Evolutionary conservation across 1,139 yeast species (phyloP).

Genomic region (Magnusiomyces paraingens): DNA sequence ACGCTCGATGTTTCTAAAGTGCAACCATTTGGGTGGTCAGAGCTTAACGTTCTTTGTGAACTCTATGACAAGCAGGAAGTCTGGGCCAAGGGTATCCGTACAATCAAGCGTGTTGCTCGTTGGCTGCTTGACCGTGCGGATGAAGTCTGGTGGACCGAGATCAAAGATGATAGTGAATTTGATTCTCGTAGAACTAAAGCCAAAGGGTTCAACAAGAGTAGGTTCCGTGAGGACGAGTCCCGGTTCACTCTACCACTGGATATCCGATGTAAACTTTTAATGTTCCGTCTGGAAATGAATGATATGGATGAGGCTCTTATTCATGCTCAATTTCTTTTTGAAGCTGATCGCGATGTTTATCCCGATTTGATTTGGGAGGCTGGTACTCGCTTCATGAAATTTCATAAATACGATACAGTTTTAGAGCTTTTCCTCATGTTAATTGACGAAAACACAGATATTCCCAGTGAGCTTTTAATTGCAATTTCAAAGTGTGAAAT

Average conservation of each 20-base stretch:
- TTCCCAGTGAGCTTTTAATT: constrained; percentile 39
- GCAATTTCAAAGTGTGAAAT: constrained; percentile 73
- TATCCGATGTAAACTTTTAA: constrained; percentile 73
- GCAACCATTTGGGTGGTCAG: constrained; percentile 71
- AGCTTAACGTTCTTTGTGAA: constrained; percentile 76
- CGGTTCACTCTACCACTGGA: constrained; percentile 64
- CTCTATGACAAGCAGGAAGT: constrained; percentile 62
- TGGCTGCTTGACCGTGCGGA: constrained; percentile 71
- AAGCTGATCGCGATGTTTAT: constrained; percentile 52
- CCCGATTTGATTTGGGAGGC: constrained; percentile 73
- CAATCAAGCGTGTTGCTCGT: constrained; percentile 65
- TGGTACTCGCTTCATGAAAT: constrained; percentile 63
- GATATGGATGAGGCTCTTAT: constrained; percentile 62
- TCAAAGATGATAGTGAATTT: constrained; percentile 71
- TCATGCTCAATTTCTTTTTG: constrained; percentile 58
- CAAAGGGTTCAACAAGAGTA: constrained; percentile 18
- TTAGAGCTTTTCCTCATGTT: constrained; percentile 46
- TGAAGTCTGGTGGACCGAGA: constrained; percentile 82
- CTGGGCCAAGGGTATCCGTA: constrained; percentile 56
- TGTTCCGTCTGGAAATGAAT: constrained; percentile 59
- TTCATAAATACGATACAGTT: constrained; percentile 68
- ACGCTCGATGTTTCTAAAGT: constrained; percentile 21
- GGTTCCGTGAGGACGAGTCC: constrained; percentile 16
- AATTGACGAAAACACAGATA: constrained; percentile 23
- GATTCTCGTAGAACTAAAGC: constrained; percentile 47